Evolutionary conservation across 2,329 filamentous ascomycete species (phyloP).

Genomic region (Fusarium avenaceum): DNA sequence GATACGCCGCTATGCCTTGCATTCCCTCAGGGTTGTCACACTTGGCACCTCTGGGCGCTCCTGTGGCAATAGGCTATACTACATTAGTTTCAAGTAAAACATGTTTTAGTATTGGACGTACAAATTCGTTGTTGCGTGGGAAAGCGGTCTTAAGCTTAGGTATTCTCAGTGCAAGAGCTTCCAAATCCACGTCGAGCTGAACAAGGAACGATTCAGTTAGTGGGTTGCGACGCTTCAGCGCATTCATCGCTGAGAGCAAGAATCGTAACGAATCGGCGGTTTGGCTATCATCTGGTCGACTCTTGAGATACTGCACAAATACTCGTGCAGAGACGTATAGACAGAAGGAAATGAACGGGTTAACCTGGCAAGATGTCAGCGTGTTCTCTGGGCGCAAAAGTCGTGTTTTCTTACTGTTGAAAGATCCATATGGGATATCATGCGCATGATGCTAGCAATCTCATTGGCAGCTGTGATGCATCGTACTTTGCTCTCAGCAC

Average conservation of each 20-base stretch:
- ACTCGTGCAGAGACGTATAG: constrained; percentile 96
- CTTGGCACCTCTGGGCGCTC: constrained; percentile 39
- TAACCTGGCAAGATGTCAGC: constrained; percentile 73
- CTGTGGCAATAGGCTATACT: constrained; percentile 48
- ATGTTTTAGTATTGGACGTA: constrained; percentile 54
- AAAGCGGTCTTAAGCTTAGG: constrained; percentile 69
- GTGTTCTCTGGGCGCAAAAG: not conserved
- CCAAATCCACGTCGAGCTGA: constrained; percentile 91
- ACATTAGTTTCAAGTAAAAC: constrained; percentile 39
- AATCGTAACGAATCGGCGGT: constrained; percentile 88
- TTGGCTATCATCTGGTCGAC: constrained; percentile 85
- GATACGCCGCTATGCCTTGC: constrained; percentile 61
- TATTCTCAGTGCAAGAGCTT: constrained; percentile 75
- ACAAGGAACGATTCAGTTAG: constrained; percentile 95
- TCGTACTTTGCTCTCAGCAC: constrained; percentile 89
- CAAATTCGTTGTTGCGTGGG: constrained; percentile 65
- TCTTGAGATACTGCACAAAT: constrained; percentile 97
- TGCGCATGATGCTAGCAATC: constrained; percentile 94
- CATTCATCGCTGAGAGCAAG: constrained; percentile 89
- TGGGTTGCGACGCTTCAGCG: constrained; percentile 87
- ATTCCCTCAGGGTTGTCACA: constrained; percentile 55
- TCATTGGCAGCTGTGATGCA: constrained; percentile 95
- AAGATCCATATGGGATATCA: constrained; percentile 91
- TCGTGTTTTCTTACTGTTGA: constrained; percentile 72
- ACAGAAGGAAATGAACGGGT: constrained; percentile 95